These are phyloP conservation scores for Verticillium longisporum DNA, from an alignment of 2,329 filamentous ascomycete genomes.

Conservation along the genomic window DNA sequence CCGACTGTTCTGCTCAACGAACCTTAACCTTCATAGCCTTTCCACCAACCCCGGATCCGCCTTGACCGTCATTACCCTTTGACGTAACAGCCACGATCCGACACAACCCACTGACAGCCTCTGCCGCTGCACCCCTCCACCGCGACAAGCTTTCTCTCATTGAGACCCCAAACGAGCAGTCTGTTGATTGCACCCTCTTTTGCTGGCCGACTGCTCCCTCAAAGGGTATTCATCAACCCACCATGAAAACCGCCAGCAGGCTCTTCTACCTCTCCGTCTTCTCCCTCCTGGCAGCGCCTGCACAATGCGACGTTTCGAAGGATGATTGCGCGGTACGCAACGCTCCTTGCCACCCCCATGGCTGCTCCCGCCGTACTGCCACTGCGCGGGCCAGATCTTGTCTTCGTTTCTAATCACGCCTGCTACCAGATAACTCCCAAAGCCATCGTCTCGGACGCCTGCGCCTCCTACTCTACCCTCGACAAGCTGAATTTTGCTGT, in stretches of 20 bases:
- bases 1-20: neutral
- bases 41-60: neutral
- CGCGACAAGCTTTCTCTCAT: neutral
- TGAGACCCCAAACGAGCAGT: constrained; percentile 82
- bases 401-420: constrained; percentile 30
- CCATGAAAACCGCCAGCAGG: constrained; percentile 46
- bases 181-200: constrained; percentile 76
- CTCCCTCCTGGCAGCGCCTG: constrained; percentile 44
- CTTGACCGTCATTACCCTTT: neutral
- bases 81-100: neutral
- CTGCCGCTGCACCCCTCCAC: neutral
- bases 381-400: constrained; percentile 9
- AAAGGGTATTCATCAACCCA: constrained; percentile 3
- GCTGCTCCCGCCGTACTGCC: constrained; percentile 1
- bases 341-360: constrained; percentile 12
- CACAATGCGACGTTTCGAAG: constrained; percentile 34
- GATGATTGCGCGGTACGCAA: constrained; percentile 48
- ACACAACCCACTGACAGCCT: neutral
- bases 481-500: constrained; percentile 75
- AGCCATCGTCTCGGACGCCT: constrained; percentile 87
- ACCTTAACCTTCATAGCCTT: neutral
- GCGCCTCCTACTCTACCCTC: constrained; percentile 86
- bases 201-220: neutral
- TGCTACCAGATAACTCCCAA: constrained; percentile 71
- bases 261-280: constrained; percentile 51